A percentile compares a stretch with the other conserved stretches of the same genome.
phyloP scores from a whole-genome alignment of 2,329 filamentous ascomycete genomes.

The Trematosphaeria pertusa region DNA sequence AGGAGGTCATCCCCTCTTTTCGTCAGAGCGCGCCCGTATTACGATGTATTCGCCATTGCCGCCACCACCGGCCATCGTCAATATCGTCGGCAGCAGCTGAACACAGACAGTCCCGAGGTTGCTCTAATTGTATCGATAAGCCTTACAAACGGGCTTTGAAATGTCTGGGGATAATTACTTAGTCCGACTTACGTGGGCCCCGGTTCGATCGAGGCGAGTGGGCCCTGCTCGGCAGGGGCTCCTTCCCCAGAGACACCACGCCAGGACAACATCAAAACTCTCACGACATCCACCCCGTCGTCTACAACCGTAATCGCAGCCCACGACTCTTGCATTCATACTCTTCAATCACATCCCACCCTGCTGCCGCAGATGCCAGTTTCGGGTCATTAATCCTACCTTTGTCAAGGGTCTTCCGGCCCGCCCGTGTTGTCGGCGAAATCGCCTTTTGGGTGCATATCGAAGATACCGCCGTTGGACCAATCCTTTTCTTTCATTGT shows the following conservation, averaged over 20 bases:
- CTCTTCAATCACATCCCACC: no score
- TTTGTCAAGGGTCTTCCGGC: no score
- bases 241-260: not conserved
- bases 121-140: not conserved
- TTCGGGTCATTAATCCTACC: no score
- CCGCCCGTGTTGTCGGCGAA: no score
- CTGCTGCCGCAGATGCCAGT: no score
- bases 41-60: not conserved
- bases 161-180: not conserved
- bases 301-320: not conserved
- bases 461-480: no score
- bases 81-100: not conserved
- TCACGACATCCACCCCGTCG: not conserved
- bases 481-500: no score
- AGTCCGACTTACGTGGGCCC: not conserved
- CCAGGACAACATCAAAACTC: not conserved
- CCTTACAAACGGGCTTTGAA: not conserved
- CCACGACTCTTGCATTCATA: no score
- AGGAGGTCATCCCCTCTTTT: not conserved
- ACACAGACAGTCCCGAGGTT: no score
- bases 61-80: not conserved
- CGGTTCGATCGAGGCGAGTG: not conserved
- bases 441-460: no score
- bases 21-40: not conserved
- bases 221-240: not conserved